Percentiles rank a stretch among this genome's conserved stretches.
Conservation (phyloP, 1,284 basidiomycete species). For the Austroboletus niveus region DNA sequence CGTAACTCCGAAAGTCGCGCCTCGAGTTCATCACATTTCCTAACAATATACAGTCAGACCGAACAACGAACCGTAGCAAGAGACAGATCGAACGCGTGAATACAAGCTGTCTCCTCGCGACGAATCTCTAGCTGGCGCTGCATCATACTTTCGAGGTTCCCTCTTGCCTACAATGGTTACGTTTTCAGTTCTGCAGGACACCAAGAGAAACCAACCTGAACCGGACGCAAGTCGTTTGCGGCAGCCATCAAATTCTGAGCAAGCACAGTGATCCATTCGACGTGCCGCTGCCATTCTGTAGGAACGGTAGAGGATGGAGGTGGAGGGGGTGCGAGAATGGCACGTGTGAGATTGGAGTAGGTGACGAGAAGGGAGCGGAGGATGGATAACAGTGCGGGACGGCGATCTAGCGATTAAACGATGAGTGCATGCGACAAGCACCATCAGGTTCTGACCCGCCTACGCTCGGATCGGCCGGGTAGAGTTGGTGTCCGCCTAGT, state of each 20-base stretch:
- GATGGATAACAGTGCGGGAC: slow-evolving; percentile 65
- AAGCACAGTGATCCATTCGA: slow-evolving; percentile 73
- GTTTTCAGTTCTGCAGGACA: not conserved
- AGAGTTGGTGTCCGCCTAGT: slow-evolving; percentile 67
- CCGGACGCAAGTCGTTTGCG: slow-evolving; percentile 77
- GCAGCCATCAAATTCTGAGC: slow-evolving; percentile 82
- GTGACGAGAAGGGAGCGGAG: slow-evolving; percentile 69
- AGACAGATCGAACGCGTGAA: slow-evolving; percentile 54
- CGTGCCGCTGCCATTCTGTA: slow-evolving; percentile 68
- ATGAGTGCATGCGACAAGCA: slow-evolving; percentile 7
- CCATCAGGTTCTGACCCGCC: slow-evolving; percentile 40
- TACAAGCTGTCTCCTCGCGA: slow-evolving; percentile 58
- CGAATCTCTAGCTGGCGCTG: slow-evolving; percentile 66
- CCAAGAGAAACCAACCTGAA: slow-evolving; percentile 50
- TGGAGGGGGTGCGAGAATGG: slow-evolving; percentile 63
- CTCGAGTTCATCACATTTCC: slow-evolving; percentile 70
- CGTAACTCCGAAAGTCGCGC: slow-evolving; percentile 55
- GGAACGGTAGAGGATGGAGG: slow-evolving; percentile 42
- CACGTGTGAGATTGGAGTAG: slow-evolving; percentile 62
- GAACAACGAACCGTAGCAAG: not conserved
- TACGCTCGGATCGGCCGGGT: slow-evolving; percentile 63
- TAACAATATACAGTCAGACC: slow-evolving; percentile 27
- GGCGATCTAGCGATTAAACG: slow-evolving; percentile 49
- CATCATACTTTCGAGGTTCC: slow-evolving; percentile 76
- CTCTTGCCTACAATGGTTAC: slow-evolving; percentile 52